These are phyloP conservation scores for Schizochytrium sp. DNA, from an alignment of 108 stramenopile species.

Conservation along the genomic window DNA sequence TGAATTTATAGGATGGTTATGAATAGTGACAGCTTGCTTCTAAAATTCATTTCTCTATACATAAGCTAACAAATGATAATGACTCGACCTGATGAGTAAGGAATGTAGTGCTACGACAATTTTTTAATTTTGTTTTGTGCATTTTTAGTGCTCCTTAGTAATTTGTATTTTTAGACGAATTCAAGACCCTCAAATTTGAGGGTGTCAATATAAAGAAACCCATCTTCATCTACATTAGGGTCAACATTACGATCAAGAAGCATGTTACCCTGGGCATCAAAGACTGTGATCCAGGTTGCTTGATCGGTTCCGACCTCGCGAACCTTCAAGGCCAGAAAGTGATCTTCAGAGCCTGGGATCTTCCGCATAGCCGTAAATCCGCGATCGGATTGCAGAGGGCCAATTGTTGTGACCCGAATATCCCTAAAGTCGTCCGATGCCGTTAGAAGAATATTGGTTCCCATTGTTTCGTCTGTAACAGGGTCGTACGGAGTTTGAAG, in stretches of 20 bases:
- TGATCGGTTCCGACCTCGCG: slow-evolving; percentile 5
- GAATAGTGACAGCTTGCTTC: no score
- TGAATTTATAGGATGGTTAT: no score
- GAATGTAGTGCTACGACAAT: no score
- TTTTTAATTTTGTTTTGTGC: no score
- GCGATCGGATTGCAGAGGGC: slow-evolving; percentile 50
- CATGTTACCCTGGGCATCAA: slow-evolving; percentile 23
- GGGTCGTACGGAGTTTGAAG: slow-evolving; percentile 24
- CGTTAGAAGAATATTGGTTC: slow-evolving; percentile 51
- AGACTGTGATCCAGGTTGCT: slow-evolving; percentile 55
- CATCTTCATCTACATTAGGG: not conserved
- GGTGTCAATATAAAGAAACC: slow-evolving; percentile 6
- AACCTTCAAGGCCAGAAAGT: slow-evolving; percentile 59
- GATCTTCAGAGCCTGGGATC: slow-evolving; percentile 59
- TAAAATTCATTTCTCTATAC: no score
- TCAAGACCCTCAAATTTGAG: slow-evolving; percentile 63
- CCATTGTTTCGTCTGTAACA: slow-evolving; percentile 54
- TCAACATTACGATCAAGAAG: slow-evolving; percentile 11
- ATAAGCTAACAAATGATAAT: no score
- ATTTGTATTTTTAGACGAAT: not conserved
- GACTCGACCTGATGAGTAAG: no score
- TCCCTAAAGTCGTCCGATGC: slow-evolving; percentile 58
- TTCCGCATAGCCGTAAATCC: slow-evolving; percentile 61
- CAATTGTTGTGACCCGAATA: slow-evolving; percentile 13
- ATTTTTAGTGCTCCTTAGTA: no score